Evolutionary conservation across 331 rosid genomes (phyloP).

Genomic region (Saraca asoca): DNA sequence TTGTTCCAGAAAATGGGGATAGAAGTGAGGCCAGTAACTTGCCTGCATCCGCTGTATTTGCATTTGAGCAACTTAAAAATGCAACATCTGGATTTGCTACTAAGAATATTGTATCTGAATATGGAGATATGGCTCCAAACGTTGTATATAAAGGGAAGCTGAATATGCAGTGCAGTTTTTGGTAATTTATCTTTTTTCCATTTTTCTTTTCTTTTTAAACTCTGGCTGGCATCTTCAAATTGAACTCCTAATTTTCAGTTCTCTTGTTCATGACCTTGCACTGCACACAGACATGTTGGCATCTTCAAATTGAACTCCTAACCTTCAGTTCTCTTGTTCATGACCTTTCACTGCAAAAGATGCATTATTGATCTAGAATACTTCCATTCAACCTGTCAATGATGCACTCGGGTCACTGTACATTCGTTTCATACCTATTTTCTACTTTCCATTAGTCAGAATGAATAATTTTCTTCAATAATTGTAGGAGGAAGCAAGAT

Average conservation of each 20-base stretch:
- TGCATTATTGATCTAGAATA: too few relatives aligned
- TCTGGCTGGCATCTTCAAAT: too few relatives aligned
- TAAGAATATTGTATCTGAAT: constrained; percentile 83
- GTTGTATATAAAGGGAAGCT: constrained; percentile 86
- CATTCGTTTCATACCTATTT: background rate
- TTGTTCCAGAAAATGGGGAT: constrained; percentile 66
- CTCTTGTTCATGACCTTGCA: constrained; percentile 22
- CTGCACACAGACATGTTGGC: constrained; percentile 11
- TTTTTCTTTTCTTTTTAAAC: too few relatives aligned
- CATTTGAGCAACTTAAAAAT: constrained; percentile 73
- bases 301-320: constrained; percentile 4
- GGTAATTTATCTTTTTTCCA: constrained; percentile 44
- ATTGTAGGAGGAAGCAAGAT: constrained; percentile 75
- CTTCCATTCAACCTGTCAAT: too few relatives aligned
- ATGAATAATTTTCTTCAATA: constrained; percentile 24
- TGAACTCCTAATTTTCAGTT: background rate
- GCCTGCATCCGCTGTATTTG: constrained; percentile 63
- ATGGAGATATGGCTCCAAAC: constrained; percentile 87
- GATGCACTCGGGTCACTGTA: background rate
- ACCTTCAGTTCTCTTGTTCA: background rate
- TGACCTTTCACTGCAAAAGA: too few relatives aligned
- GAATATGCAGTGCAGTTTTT: constrained; percentile 69
- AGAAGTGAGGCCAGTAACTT: constrained; percentile 51
- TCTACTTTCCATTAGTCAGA: constrained; percentile 23
- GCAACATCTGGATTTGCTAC: constrained; percentile 87